Conservation (phyloP, 1,284 basidiomycete genomes). For the Lentinus polychrous region DNA sequence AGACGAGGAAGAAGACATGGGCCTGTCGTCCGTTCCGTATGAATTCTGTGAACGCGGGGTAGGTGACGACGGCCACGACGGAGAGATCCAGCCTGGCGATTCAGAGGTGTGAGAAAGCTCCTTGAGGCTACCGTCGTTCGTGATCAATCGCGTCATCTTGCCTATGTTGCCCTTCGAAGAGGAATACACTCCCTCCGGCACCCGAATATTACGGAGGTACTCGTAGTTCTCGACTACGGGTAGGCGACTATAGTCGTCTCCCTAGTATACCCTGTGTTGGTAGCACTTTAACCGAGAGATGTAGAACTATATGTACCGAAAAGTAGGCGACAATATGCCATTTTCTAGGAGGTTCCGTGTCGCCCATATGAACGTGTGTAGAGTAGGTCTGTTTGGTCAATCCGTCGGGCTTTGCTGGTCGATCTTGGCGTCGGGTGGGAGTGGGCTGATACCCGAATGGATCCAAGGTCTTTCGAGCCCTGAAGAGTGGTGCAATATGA, state of each 20-base stretch:
- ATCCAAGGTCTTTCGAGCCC: constrained; percentile 56
- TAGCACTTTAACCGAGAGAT: constrained; percentile 4
- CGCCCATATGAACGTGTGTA: constrained; percentile 56
- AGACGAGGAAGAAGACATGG: constrained; percentile 27
- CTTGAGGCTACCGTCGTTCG: constrained; percentile 19
- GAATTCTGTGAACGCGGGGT: constrained; percentile 18
- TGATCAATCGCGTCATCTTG: constrained; percentile 35
- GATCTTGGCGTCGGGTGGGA: constrained; percentile 58
- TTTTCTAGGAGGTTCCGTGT: constrained; percentile 49
- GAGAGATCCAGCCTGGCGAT: constrained; percentile 21
- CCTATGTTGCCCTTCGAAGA: constrained; percentile 51
- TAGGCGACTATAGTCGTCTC: constrained; percentile 56
- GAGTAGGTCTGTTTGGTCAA: constrained; percentile 78
- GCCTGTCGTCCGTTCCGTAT: constrained; percentile 28
- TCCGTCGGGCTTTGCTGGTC: constrained; percentile 66
- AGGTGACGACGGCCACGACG: constrained; percentile 20
- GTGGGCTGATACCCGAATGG: constrained; percentile 48
- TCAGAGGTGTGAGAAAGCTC: constrained; percentile 17
- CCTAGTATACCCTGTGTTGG: constrained; percentile 30
- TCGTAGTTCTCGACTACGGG: constrained; percentile 66
- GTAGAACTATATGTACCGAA: constrained; percentile 38
- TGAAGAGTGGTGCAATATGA: constrained; percentile 20
- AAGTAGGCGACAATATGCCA: constrained; percentile 80
- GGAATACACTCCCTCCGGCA: constrained; percentile 58
- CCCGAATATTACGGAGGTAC: constrained; percentile 54